These are phyloP conservation scores for Vitis rotundifolia DNA, from an alignment of 164 flowering plant species.

Conservation along the genomic window DNA sequence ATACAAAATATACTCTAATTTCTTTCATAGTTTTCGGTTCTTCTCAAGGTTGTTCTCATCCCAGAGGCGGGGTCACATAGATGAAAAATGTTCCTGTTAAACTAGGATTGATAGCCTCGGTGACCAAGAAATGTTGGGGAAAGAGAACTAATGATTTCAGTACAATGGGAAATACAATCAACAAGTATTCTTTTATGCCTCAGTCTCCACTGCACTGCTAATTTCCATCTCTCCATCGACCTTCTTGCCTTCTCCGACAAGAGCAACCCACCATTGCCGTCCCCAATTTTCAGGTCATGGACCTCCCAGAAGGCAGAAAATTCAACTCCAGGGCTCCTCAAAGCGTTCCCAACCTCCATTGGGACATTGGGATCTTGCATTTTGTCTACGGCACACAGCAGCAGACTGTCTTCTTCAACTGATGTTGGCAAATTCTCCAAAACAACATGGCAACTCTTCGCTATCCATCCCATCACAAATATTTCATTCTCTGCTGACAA, in stretches of 20 bases:
- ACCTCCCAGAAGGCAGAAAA: slow-evolving; percentile 39
- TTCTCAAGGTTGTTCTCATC: too few species aligned
- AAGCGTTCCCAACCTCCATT: slow-evolving; percentile 20
- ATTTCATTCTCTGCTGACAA: slow-evolving; percentile 73
- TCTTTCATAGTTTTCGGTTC: too few species aligned
- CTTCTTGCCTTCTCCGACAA: slow-evolving; percentile 32
- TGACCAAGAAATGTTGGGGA: too few species aligned
- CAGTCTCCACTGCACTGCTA: slow-evolving; percentile 86
- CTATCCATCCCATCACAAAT: slow-evolving; percentile 54
- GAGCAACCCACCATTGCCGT: slow-evolving; percentile 3
- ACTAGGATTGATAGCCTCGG: too few species aligned
- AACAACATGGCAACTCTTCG: slow-evolving; percentile 38
- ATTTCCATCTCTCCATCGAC: slow-evolving; percentile 59
- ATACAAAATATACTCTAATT: too few species aligned
- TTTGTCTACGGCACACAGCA: slow-evolving; percentile 43
- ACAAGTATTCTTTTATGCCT: slow-evolving; percentile 60
- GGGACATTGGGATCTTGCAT: slow-evolving; percentile 19
- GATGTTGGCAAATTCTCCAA: slow-evolving; percentile 59
- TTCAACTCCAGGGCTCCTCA: slow-evolving; percentile 33
- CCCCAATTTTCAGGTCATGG: slow-evolving; percentile 15
- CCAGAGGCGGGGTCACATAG: too few species aligned
- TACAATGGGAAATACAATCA: slow-evolving; percentile 59
- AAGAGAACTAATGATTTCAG: slow-evolving; percentile 1
- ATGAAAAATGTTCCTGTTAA: too few species aligned
- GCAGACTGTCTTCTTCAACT: slow-evolving; percentile 49